Conservation (phyloP, 805 yeast genomes). For the Pichia californica region DNA sequence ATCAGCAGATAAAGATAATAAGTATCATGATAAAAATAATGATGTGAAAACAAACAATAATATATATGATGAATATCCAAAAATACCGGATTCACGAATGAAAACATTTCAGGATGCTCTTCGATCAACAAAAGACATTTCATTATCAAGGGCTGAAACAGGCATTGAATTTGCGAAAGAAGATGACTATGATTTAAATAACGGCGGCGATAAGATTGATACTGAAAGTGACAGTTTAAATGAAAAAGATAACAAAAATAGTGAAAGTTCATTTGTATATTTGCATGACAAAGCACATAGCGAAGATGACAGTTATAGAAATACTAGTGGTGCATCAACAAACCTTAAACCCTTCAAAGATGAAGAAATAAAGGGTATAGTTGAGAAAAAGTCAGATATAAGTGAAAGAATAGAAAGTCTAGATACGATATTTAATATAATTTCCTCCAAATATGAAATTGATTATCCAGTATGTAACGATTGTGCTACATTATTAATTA, state of each 20-base stretch:
- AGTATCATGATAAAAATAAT: neutral
- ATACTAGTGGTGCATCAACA: neutral
- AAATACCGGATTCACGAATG: slow-evolving; percentile 35
- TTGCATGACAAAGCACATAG: slow-evolving; percentile 9
- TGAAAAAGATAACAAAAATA: neutral
- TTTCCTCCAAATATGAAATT: slow-evolving; percentile 72
- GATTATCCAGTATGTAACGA: slow-evolving; percentile 87
- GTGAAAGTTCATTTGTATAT: slow-evolving; percentile 12
- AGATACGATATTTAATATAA: slow-evolving; percentile 60
- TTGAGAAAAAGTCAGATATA: slow-evolving; percentile 23
- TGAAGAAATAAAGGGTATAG: slow-evolving; percentile 11
- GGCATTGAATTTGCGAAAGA: neutral
- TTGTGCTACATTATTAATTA: slow-evolving; percentile 64
- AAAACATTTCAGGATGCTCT: slow-evolving; percentile 31
- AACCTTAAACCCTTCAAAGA: slow-evolving; percentile 8
- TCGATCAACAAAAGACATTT: slow-evolving; percentile 16
- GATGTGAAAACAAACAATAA: slow-evolving; percentile 6
- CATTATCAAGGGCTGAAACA: slow-evolving; percentile 16
- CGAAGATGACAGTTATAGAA: slow-evolving; percentile 1
- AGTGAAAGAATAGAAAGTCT: slow-evolving; percentile 40
- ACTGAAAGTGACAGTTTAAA: slow-evolving; percentile 1
- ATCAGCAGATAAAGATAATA: neutral
- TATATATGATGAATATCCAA: slow-evolving; percentile 22
- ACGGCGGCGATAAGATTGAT: neutral
- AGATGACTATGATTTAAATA: too few relatives aligned